These are phyloP conservation scores for Talaromyces nanjingensis DNA, from an alignment of 495 filamentous ascomycete genomes.

Conservation along the genomic window DNA sequence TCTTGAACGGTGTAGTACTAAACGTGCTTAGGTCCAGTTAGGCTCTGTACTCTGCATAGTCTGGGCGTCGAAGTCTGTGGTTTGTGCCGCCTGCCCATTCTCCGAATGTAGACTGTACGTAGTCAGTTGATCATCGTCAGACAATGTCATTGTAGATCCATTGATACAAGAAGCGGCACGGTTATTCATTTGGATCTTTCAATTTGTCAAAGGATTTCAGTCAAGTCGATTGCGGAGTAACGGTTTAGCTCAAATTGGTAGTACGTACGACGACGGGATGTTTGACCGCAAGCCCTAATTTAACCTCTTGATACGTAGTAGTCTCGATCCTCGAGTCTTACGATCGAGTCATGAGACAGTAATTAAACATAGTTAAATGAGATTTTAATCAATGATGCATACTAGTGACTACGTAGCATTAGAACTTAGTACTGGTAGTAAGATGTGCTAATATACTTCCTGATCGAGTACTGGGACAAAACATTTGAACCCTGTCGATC, in stretches of 20 bases:
- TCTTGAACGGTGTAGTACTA: not conserved
- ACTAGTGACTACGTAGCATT: not conserved
- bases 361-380: not conserved
- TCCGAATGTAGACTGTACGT: not conserved
- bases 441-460: not conserved
- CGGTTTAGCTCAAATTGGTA: not conserved
- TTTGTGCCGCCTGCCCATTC: not conserved
- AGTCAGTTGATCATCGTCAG: not conserved
- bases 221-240: not conserved
- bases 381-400: not conserved
- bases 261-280: not conserved
- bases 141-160: no score
- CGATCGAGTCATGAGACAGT: not conserved
- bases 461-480: not conserved
- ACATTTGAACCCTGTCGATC: not conserved
- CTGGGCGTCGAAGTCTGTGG: not conserved
- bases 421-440: not conserved
- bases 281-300: not conserved
- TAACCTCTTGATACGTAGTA: not conserved
- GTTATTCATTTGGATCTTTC: no score
- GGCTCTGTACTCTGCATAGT: not conserved
- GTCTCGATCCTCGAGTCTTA: not conserved
- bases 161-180: no score
- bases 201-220: not conserved
- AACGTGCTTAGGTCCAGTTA: not conserved